A percentile compares a stretch with the other conserved stretches of the same genome.
These are phyloP conservation scores for Geotrichum klebahnii DNA, from an alignment of 1,139 yeast genomes.

Conservation along the genomic window DNA sequence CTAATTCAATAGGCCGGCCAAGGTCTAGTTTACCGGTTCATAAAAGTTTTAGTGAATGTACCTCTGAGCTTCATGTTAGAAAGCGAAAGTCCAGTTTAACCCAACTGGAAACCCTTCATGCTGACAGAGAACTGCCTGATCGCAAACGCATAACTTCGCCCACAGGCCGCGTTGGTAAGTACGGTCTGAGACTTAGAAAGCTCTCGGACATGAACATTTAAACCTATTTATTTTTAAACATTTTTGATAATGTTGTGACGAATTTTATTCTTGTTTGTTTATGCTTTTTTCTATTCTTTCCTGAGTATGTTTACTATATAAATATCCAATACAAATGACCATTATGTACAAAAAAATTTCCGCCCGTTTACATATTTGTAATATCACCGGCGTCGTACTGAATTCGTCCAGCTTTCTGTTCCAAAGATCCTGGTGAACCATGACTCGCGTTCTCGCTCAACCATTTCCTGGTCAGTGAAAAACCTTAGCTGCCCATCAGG, in stretches of 20 bases:
- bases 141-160: background rate
- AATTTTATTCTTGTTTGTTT: no score
- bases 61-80: no score
- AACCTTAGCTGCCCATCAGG: slow-evolving; percentile 48
- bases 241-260: background rate
- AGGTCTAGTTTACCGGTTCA: no score
- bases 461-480: slow-evolving; percentile 46
- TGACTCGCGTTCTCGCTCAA: slow-evolving; percentile 38
- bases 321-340: no score
- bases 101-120: background rate
- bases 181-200: slow-evolving; percentile 2
- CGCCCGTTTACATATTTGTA: no score
- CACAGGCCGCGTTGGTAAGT: background rate
- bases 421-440: slow-evolving; percentile 46
- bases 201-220: background rate
- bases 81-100: no score
- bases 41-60: no score
- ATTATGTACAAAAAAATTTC: no score
- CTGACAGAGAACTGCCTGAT: background rate
- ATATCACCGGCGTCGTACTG: slow-evolving; percentile 14
- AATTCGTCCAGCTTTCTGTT: slow-evolving; percentile 30
- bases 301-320: no score
- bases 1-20: no score
- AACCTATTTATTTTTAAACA: background rate
- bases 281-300: no score